Conservation (phyloP, 2,329 filamentous ascomycete genomes). For the Ramularia collo-cygni region DNA sequence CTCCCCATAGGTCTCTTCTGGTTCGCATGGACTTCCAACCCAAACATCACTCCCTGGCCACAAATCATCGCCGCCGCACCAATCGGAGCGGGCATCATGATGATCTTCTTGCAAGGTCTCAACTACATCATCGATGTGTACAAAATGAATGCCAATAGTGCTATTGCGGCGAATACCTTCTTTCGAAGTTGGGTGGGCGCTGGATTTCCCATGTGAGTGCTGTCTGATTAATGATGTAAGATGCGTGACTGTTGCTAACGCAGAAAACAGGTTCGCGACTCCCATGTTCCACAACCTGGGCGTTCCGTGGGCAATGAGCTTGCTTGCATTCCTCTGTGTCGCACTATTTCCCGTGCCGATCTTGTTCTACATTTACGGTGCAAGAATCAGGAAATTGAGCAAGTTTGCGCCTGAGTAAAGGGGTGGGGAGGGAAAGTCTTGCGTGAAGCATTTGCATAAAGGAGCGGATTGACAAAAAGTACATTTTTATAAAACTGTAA, state of each 20-base stretch:
- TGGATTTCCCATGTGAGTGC: slow-evolving; percentile 24
- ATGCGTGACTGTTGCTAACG: background rate
- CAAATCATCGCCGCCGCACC: slow-evolving; percentile 35
- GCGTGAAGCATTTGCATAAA: too few relatives aligned
- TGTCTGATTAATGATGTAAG: slow-evolving; percentile 3
- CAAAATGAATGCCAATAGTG: slow-evolving; percentile 31
- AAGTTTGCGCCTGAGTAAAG: background rate
- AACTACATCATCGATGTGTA: slow-evolving; percentile 45
- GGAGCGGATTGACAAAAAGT: too few relatives aligned
- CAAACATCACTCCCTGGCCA: slow-evolving; percentile 34
- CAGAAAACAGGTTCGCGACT: slow-evolving; percentile 17
- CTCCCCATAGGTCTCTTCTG: slow-evolving; percentile 41
- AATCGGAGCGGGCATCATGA: slow-evolving; percentile 32
- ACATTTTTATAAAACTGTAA: too few relatives aligned
- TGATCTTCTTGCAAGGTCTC: slow-evolving; percentile 32
- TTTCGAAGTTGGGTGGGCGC: slow-evolving; percentile 27
- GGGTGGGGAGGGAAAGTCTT: background rate
- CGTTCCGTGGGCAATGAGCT: slow-evolving; percentile 26
- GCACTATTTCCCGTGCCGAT: slow-evolving; percentile 23
- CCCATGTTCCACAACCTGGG: slow-evolving; percentile 32
- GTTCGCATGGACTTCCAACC: slow-evolving; percentile 39
- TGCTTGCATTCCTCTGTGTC: slow-evolving; percentile 28
- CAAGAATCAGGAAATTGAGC: slow-evolving; percentile 18
- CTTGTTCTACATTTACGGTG: slow-evolving; percentile 23
- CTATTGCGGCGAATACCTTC: slow-evolving; percentile 32